Conservation (phyloP, 306 rosid species). For the Gleditsia sinensis region DNA sequence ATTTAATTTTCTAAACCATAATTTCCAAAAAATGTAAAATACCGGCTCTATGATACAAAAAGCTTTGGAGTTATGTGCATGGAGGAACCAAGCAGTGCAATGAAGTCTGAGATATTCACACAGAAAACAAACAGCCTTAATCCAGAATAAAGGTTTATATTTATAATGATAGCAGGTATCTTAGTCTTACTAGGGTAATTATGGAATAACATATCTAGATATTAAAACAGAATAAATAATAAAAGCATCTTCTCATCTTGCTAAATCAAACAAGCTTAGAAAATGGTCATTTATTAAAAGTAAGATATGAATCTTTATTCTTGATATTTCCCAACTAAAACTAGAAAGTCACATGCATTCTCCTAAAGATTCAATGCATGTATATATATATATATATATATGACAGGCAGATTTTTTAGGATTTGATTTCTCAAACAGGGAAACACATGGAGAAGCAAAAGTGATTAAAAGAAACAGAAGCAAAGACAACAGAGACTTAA, state of each 20-base stretch:
- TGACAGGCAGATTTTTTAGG: too few relatives aligned
- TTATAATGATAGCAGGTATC: too few relatives aligned
- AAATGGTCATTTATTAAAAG: background rate
- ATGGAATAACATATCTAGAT: too few relatives aligned
- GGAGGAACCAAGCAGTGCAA: background rate
- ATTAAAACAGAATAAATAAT: background rate
- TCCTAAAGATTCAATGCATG: constrained; percentile 33
- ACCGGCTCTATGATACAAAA: too few relatives aligned
- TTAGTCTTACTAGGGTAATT: too few relatives aligned
- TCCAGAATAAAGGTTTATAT: too few relatives aligned
- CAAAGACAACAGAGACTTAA: too few relatives aligned
- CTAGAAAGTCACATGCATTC: constrained; percentile 33
- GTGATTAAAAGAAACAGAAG: background rate
- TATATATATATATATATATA: too few relatives aligned
- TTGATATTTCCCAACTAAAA: constrained; percentile 6
- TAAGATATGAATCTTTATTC: background rate
- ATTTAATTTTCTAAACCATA: too few relatives aligned
- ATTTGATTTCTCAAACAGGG: background rate
- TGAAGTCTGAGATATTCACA: background rate
- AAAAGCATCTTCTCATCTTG: background rate
- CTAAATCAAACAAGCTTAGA: constrained; percentile 3
- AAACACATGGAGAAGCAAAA: background rate
- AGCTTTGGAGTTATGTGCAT: background rate
- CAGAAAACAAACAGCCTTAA: background rate
- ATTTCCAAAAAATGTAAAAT: too few relatives aligned